Percentiles rank a stretch among this genome's conserved stretches.
phyloP scores from a whole-genome alignment of 306 rosid genomes.

The Amphicarpaea edgeworthii region DNA sequence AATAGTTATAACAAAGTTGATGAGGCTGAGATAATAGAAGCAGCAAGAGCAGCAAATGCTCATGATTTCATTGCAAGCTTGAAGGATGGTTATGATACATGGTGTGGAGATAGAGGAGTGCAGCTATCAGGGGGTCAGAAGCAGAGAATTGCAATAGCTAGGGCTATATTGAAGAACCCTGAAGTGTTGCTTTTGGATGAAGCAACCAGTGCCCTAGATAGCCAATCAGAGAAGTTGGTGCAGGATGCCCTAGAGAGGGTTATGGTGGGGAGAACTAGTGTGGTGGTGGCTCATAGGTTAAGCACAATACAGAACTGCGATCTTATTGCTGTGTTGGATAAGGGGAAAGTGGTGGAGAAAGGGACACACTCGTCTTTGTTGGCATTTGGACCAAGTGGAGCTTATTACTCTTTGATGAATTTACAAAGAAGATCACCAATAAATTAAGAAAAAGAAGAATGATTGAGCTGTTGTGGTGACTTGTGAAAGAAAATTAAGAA shows the following conservation, averaged over 20 bases:
- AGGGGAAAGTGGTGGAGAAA: slow-evolving; percentile 78
- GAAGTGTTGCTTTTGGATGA: slow-evolving; percentile 73
- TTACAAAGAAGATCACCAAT: slow-evolving; percentile 59
- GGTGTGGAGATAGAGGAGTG: slow-evolving; percentile 84
- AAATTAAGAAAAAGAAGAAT: slow-evolving; percentile 5
- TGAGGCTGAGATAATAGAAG: slow-evolving; percentile 72
- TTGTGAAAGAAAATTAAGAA: neutral
- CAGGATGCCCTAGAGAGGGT: slow-evolving; percentile 82
- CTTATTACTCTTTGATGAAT: slow-evolving; percentile 69
- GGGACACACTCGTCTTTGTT: slow-evolving; percentile 75
- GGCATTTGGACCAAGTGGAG: slow-evolving; percentile 68
- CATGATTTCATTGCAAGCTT: slow-evolving; percentile 78
- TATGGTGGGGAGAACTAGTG: slow-evolving; percentile 93
- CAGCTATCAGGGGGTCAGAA: slow-evolving; percentile 94
- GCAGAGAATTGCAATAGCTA: slow-evolving; percentile 85
- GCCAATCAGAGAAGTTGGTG: slow-evolving; percentile 80
- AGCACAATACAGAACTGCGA: slow-evolving; percentile 83
- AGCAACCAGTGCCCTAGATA: slow-evolving; percentile 90
- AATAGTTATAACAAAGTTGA: slow-evolving; percentile 33
- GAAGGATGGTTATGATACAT: slow-evolving; percentile 76
- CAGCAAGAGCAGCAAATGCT: slow-evolving; percentile 84
- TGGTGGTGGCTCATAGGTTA: slow-evolving; percentile 93
- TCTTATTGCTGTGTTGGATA: slow-evolving; percentile 74
- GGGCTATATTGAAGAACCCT: slow-evolving; percentile 84
- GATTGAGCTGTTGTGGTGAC: neutral